These are phyloP conservation scores for Physaria fendleri DNA, from an alignment of 345 rosid species.

Conservation along the genomic window DNA sequence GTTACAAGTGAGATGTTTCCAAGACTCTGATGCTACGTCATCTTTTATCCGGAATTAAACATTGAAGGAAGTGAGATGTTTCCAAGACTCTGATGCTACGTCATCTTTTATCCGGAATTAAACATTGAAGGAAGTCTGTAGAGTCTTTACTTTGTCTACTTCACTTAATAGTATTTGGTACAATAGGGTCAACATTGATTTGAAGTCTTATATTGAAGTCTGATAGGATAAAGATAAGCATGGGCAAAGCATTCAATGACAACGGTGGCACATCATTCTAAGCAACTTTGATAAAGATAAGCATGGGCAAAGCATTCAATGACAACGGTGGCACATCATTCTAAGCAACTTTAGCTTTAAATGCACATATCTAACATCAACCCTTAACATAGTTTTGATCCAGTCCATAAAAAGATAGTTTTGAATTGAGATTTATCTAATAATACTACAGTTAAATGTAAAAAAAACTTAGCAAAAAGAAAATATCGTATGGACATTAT, in stretches of 20 bases:
- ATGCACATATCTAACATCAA: not conserved
- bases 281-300: conserved; percentile 9
- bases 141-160: too few relatives aligned
- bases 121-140: conserved; percentile 35
- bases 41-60: conserved; percentile 53
- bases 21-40: too few relatives aligned
- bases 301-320: conserved; percentile 21
- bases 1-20: conserved; percentile 91
- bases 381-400: too few relatives aligned
- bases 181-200: too few relatives aligned
- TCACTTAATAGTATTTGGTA: too few relatives aligned
- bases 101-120: too few relatives aligned
- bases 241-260: conserved; percentile 20
- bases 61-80: conserved; percentile 31
- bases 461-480: too few relatives aligned
- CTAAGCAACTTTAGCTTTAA: not conserved
- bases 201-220: too few relatives aligned
- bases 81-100: conserved; percentile 5
- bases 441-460: too few relatives aligned
- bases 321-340: conserved; percentile 27
- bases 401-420: too few relatives aligned
- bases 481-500: too few relatives aligned
- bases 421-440: too few relatives aligned
- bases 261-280: conserved; percentile 28
- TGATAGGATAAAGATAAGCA: not conserved